A percentile compares a stretch with the other conserved stretches of the same genome.
Evolutionary conservation across 1,284 basidiomycete genomes (phyloP).

Genomic region (Mycosarcoma maydis): DNA sequence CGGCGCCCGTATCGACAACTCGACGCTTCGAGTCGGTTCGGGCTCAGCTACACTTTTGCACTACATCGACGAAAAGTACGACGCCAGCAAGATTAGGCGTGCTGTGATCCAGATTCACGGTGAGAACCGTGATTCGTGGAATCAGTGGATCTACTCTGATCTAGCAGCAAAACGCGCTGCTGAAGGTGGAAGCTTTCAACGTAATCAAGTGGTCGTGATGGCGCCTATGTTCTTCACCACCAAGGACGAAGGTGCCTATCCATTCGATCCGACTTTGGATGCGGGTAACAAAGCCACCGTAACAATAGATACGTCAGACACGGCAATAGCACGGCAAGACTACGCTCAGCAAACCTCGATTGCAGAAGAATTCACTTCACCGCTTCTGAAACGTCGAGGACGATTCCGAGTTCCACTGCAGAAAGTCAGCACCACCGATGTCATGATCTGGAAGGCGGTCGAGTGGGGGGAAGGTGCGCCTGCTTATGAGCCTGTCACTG

Average conservation of each 20-base stretch:
- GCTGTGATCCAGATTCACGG: slow-evolving; percentile 62
- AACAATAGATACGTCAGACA: slow-evolving; percentile 14
- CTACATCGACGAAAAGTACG: slow-evolving; percentile 51
- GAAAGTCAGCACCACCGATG: slow-evolving; percentile 27
- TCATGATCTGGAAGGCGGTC: slow-evolving; percentile 47
- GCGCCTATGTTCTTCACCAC: slow-evolving; percentile 58
- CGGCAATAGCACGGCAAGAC: background rate
- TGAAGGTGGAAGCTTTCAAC: slow-evolving; percentile 41
- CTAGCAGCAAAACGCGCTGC: slow-evolving; percentile 42
- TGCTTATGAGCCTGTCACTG: slow-evolving; percentile 41
- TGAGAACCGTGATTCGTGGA: slow-evolving; percentile 60
- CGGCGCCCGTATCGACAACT: slow-evolving; percentile 55
- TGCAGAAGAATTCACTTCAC: no score
- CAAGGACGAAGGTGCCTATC: slow-evolving; percentile 54
- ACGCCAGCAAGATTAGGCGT: slow-evolving; percentile 51
- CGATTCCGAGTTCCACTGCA: slow-evolving; percentile 9
- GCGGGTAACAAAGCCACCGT: slow-evolving; percentile 1
- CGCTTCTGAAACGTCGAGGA: slow-evolving; percentile 1
- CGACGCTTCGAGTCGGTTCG: slow-evolving; percentile 43
- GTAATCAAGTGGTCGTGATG: slow-evolving; percentile 57
- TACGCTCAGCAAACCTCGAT: background rate
- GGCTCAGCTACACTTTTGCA: slow-evolving; percentile 40
- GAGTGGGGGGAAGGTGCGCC: slow-evolving; percentile 54
- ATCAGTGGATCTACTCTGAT: slow-evolving; percentile 60
- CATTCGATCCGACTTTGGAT: slow-evolving; percentile 25